Evolutionary conservation across 2,329 filamentous ascomycete species (phyloP).

Genomic region (Trichoderma breve): DNA sequence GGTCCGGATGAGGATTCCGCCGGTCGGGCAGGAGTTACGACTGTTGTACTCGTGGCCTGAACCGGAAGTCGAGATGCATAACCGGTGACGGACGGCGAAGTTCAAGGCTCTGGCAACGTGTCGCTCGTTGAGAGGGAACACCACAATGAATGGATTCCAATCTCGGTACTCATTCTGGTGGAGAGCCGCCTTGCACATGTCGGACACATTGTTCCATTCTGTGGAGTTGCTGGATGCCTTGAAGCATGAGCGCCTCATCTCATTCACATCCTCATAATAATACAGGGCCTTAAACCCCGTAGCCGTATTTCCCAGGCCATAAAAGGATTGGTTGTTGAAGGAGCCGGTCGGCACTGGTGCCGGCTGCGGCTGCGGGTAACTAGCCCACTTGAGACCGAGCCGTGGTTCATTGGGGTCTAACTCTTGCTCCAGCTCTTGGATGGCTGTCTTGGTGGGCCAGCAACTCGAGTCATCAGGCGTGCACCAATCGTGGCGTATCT

Average conservation of each 20-base stretch:
- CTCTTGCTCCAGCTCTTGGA: not conserved
- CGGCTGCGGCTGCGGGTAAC: not conserved
- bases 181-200: not conserved
- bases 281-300: not conserved
- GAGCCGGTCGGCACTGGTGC: not conserved
- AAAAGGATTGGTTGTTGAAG: not conserved
- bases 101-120: not conserved
- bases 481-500: not conserved
- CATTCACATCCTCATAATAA: not conserved
- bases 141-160: not conserved
- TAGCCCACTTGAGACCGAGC: not conserved
- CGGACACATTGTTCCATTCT: not conserved
- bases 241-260: not conserved
- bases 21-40: not conserved
- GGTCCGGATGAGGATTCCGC: not conserved
- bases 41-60: not conserved
- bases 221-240: not conserved
- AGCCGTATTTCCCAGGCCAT: not conserved
- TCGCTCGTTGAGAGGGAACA: not conserved
- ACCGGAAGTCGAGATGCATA: not conserved
- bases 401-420: not conserved
- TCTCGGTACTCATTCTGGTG: not conserved
- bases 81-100: not conserved
- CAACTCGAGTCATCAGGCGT: not conserved
- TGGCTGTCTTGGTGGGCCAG: not conserved